A percentile compares a stretch with the other conserved stretches of the same genome.
Conservation (phyloP, 768 basidiomycete genomes). For the Rhodocollybia butyracea region DNA sequence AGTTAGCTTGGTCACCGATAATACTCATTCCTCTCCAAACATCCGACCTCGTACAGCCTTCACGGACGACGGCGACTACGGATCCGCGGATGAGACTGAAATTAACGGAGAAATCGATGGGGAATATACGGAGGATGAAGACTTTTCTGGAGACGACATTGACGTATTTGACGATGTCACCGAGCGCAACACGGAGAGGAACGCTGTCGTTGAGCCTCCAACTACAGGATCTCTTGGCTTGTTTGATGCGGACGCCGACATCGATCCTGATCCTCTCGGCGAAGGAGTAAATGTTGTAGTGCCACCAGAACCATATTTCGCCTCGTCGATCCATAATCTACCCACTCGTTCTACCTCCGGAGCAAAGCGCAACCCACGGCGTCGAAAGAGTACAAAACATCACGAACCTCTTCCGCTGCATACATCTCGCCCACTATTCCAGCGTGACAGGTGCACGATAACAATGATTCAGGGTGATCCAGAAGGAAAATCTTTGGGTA, state of each 20-base stretch:
- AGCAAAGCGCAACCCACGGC: conserved; percentile 43
- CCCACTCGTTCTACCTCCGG: conserved; percentile 33
- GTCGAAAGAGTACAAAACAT: conserved; percentile 59
- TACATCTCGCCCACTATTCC: conserved; percentile 80
- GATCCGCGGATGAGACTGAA: conserved; percentile 61
- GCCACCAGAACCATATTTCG: conserved; percentile 81
- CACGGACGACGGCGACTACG: conserved; percentile 44
- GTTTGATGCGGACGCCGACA: conserved; percentile 42
- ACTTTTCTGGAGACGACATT: conserved; percentile 56
- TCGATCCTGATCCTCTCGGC: conserved; percentile 78
- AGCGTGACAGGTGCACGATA: conserved; percentile 90
- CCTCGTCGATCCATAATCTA: conserved; percentile 50
- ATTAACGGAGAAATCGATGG: conserved; percentile 52
- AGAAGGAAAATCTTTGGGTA: conserved; percentile 42
- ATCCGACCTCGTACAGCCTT: conserved; percentile 58
- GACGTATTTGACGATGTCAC: conserved; percentile 76
- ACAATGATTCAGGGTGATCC: conserved; percentile 86
- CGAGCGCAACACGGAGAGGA: conserved; percentile 84
- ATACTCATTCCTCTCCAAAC: conserved; percentile 50
- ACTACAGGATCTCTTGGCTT: conserved; percentile 32
- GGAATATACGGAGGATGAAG: conserved; percentile 52
- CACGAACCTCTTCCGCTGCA: conserved; percentile 63
- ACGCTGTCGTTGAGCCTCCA: conserved; percentile 48
- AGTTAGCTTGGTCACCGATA: conserved; percentile 49
- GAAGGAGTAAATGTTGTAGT: conserved; percentile 91